Conservation (phyloP, 805 yeast species). For the Allodekkera sacchari region DNA sequence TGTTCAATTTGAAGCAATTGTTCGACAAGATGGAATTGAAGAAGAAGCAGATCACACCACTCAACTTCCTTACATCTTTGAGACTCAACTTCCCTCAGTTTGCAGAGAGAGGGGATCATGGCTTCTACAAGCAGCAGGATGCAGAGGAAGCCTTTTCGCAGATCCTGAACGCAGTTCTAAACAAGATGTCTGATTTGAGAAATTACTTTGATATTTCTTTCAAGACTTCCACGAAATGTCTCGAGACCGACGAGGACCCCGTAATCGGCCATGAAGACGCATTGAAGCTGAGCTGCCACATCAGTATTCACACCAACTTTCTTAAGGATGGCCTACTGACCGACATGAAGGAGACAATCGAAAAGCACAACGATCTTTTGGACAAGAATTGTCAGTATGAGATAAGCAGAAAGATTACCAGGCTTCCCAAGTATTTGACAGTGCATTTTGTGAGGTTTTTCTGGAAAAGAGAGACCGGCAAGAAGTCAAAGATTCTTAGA, state of each 20-base stretch:
- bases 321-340: conserved; percentile 74
- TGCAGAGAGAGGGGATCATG: conserved; percentile 65
- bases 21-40: conserved; percentile 35
- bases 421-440: conserved; percentile 79
- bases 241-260: conserved; percentile 39
- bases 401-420: conserved; percentile 51
- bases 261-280: conserved; percentile 45
- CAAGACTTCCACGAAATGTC: conserved; percentile 54
- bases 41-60: conserved; percentile 52
- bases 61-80: conserved; percentile 53
- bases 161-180: conserved; percentile 46
- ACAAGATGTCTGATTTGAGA: conserved; percentile 42
- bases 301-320: conserved; percentile 76
- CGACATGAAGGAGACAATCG: conserved; percentile 68
- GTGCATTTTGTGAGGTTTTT: conserved; percentile 92
- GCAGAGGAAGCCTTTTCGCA: conserved; percentile 97
- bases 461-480: conserved; percentile 89
- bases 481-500: conserved; percentile 88
- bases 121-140: conserved; percentile 88
- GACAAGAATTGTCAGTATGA: conserved; percentile 66
- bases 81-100: conserved; percentile 80
- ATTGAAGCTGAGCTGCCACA: conserved; percentile 81
- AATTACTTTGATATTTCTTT: conserved; percentile 59
- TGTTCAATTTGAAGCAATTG: conserved; percentile 30
- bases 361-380: conserved; percentile 65